A percentile compares a stretch with the other conserved stretches of the same genome.
These are phyloP conservation scores for Lyophyllum decastes DNA, from an alignment of 768 basidiomycete species.

Conservation along the genomic window DNA sequence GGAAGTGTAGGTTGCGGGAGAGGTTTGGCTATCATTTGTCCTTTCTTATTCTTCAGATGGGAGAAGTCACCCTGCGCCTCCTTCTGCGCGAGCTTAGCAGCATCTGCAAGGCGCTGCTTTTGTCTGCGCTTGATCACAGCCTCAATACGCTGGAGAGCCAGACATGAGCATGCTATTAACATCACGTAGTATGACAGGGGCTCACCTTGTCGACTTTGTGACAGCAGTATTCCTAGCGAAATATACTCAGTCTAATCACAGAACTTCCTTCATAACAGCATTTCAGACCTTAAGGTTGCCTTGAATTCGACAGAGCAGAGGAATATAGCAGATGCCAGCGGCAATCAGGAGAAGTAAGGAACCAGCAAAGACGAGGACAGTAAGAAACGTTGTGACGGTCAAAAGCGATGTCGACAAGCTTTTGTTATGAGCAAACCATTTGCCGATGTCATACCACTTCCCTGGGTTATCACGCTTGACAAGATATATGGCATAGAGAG, in stretches of 20 bases:
- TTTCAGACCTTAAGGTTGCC: constrained; percentile 87
- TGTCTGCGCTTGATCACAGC: constrained; percentile 91
- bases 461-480: constrained; percentile 40
- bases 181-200: not conserved
- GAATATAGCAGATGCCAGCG: constrained; percentile 88
- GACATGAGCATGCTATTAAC: not conserved
- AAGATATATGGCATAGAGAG: constrained; percentile 86
- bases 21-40: constrained; percentile 75
- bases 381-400: constrained; percentile 88
- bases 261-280: not conserved
- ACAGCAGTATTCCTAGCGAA: constrained; percentile 87
- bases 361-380: constrained; percentile 83
- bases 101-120: constrained; percentile 80
- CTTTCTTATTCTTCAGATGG: constrained; percentile 92
- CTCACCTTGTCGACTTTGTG: constrained; percentile 96
- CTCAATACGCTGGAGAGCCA: constrained; percentile 73
- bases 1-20: constrained; percentile 95
- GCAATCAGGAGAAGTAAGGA: constrained; percentile 79
- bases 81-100: constrained; percentile 82
- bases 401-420: constrained; percentile 76
- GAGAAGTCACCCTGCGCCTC: constrained; percentile 91
- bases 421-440: constrained; percentile 78
- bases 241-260: constrained; percentile 6
- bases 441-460: constrained; percentile 67
- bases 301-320: constrained; percentile 93